A percentile compares a stretch with the other conserved stretches of the same genome.
Conservation (phyloP, 768 basidiomycete genomes). For the Boletus sp. region DNA sequence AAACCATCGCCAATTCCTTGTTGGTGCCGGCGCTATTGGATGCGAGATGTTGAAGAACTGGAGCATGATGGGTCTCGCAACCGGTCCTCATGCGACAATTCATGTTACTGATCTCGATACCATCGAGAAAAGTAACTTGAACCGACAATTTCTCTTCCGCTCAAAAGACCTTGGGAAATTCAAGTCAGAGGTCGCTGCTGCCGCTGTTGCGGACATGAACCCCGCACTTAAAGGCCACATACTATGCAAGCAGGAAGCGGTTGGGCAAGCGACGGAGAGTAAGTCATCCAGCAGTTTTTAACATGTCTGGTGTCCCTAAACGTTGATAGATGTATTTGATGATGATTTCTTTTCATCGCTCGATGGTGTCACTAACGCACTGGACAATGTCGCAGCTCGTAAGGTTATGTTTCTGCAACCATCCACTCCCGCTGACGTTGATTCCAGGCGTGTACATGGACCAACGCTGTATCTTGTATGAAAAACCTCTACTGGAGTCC, state of each 20-base stretch:
- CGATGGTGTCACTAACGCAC: conserved; percentile 94
- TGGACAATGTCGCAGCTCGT: conserved; percentile 97
- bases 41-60: conserved; percentile 99
- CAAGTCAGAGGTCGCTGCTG: conserved; percentile 92
- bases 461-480: conserved; percentile 93
- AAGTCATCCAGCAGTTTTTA: conserved; percentile 29
- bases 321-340: conserved; percentile 70
- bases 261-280: conserved; percentile 93
- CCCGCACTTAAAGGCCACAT: conserved; percentile 86
- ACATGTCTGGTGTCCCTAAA: conserved; percentile 12
- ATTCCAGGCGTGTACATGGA: conserved; percentile 94
- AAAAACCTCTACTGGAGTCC: conserved; percentile 94
- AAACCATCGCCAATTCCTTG: conserved; percentile 91
- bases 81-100: conserved; percentile 74
- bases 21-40: conserved; percentile 98
- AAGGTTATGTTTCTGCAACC: conserved; percentile 30
- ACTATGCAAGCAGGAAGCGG: conserved; percentile 84
- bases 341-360: conserved; percentile 85
- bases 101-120: conserved; percentile 97
- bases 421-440: conserved; percentile 1
- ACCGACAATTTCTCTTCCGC: conserved; percentile 97
- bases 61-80: conserved; percentile 96
- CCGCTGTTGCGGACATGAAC: conserved; percentile 95
- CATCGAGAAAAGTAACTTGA: conserved; percentile 98
- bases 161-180: conserved; percentile 95